Conservation (phyloP, 805 yeast genomes). For the Torulaspora microellipsoides region DNA sequence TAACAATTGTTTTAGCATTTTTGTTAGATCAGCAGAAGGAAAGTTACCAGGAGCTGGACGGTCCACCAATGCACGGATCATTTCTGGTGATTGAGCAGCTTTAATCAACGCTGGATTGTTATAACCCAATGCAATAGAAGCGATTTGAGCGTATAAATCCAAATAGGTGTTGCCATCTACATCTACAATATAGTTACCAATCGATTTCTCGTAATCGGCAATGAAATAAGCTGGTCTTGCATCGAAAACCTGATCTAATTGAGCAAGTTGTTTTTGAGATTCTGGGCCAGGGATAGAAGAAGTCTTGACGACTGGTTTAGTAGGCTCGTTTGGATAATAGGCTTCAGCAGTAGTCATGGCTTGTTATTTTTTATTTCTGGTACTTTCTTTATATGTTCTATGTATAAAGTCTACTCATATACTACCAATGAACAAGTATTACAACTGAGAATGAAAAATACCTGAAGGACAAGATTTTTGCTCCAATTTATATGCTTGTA, state of each 20-base stretch:
- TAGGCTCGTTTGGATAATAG: constrained; percentile 80
- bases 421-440: too few relatives aligned
- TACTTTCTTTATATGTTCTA: too few relatives aligned
- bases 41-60: constrained; percentile 67
- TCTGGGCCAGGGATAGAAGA: constrained; percentile 72
- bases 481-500: too few relatives aligned
- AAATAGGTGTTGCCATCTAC: constrained; percentile 58
- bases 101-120: constrained; percentile 60
- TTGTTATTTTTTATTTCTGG: background rate
- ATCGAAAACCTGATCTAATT: constrained; percentile 56
- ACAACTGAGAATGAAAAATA: too few relatives aligned
- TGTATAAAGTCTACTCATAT: too few relatives aligned
- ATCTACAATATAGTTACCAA: constrained; percentile 62
- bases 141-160: constrained; percentile 69
- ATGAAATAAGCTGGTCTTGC: constrained; percentile 59
- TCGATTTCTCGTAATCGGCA: constrained; percentile 58
- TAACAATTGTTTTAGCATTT: constrained; percentile 45
- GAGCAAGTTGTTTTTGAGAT: constrained; percentile 46
- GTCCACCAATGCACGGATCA: constrained; percentile 60
- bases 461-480: too few relatives aligned
- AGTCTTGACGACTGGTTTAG: constrained; percentile 58
- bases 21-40: constrained; percentile 52
- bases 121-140: constrained; percentile 67
- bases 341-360: constrained; percentile 42
- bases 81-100: constrained; percentile 54